Evolutionary conservation across 257 asterid genomes (phyloP), one percentile per base, ranked within the genome.

Genomic region (Craterostigma plantagineum): DNA sequence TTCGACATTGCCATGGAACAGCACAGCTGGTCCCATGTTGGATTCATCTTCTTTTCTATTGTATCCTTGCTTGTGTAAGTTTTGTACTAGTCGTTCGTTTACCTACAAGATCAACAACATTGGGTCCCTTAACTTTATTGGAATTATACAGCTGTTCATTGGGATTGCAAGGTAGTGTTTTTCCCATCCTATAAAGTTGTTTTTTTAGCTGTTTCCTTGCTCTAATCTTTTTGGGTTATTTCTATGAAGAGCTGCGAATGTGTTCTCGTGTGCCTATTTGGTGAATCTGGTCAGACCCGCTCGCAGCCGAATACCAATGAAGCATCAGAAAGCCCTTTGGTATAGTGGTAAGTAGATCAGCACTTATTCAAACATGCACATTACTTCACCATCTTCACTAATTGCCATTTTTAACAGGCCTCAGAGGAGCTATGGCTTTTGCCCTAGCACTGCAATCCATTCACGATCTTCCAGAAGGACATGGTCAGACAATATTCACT

Each of bases 391-490:
- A 8, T 41, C 10, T 41, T n/a, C 12, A n/a, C 12, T 41, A 2
- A 11, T 41, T 41, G 3, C 14, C 14, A 43, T 60, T 55, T 46
- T 43, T 66, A 52, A 48, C 67, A 90, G 99, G 96, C 11, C 99
- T 90, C 53, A 79, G 96, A 62, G 99, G 99, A 50, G 96, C 99
- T 55, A 90, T 90, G 99, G 94, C 99, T 42, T 90, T 83, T 77
- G 95, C 99, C 10, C 81, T 90, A 39, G 94, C 99, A 27, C 69
- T 90, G 66, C 99, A 90, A 64, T 77, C 94, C 45, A 66, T 83
- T 50, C 99, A 90, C 56, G 99, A 90, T 75, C 99, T 90, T 64
- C 99, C 96, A 39, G 99, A 90, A 45, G 99, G 99, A 43, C 99
- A 90, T 43, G 94, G 94, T 41, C 94, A 83, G 71, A 79, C 96